phyloP scores from a whole-genome alignment of 768 basidiomycete species.

The Xerocomus potaroensis region DNA sequence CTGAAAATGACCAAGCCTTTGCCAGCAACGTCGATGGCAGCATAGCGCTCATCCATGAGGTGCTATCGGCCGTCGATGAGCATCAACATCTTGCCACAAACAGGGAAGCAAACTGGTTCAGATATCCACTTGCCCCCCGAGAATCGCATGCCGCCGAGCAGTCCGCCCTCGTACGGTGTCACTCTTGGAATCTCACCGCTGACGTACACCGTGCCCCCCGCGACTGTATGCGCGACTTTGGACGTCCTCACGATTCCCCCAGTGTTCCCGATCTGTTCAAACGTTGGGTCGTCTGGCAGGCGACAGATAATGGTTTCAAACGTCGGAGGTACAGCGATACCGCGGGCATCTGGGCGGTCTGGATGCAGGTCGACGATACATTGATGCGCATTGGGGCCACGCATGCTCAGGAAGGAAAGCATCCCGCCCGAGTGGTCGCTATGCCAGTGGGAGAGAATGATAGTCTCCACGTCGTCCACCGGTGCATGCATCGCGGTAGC shows the following conservation, averaged over 20 bases:
- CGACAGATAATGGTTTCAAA: slow-evolving; percentile 54
- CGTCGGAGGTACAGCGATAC: slow-evolving; percentile 63
- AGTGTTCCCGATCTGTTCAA: slow-evolving; percentile 53
- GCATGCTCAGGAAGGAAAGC: slow-evolving; percentile 54
- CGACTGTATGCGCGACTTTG: slow-evolving; percentile 59
- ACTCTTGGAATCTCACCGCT: slow-evolving; percentile 78
- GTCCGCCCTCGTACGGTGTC: slow-evolving; percentile 63
- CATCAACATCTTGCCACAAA: neutral
- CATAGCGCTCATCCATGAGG: slow-evolving; percentile 82
- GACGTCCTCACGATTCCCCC: slow-evolving; percentile 57
- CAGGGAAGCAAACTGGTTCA: slow-evolving; percentile 44
- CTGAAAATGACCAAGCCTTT: slow-evolving; percentile 83
- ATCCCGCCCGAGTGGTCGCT: slow-evolving; percentile 73
- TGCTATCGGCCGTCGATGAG: slow-evolving; percentile 37
- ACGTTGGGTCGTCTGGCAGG: slow-evolving; percentile 67
- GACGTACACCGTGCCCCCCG: slow-evolving; percentile 61
- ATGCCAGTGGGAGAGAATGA: slow-evolving; percentile 81
- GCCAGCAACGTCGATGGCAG: slow-evolving; percentile 69
- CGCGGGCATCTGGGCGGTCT: slow-evolving; percentile 65
- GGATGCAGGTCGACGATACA: slow-evolving; percentile 75
- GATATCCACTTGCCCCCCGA: slow-evolving; percentile 41
- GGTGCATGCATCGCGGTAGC: slow-evolving; percentile 54
- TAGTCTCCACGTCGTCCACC: slow-evolving; percentile 49
- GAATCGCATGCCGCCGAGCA: slow-evolving; percentile 68
- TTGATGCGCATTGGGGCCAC: slow-evolving; percentile 25